phyloP scores from a whole-genome alignment of 23 red algal species.

The Gracilaria caudata region DNA sequence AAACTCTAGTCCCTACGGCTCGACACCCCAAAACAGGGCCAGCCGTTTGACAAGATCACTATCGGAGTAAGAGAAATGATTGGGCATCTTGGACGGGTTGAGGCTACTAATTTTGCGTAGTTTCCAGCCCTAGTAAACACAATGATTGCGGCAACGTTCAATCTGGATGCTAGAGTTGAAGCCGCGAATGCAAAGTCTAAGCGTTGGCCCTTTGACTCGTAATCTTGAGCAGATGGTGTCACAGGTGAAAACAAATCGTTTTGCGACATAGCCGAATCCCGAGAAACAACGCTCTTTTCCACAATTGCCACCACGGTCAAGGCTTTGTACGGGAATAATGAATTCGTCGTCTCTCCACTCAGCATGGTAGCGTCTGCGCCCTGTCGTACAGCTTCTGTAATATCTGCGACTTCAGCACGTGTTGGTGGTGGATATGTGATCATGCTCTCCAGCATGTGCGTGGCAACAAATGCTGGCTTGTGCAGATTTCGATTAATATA shows the following conservation, averaged over 20 bases:
- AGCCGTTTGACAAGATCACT: slow-evolving; percentile 64
- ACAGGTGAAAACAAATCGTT: slow-evolving; percentile 68
- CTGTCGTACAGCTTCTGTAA: slow-evolving; percentile 91
- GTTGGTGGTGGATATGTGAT: slow-evolving; percentile 97
- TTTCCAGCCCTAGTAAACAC: slow-evolving; percentile 90
- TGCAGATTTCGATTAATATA: slow-evolving; percentile 83
- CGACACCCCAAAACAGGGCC: slow-evolving; percentile 93
- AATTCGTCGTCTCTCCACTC: slow-evolving; percentile 94
- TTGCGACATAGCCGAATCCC: slow-evolving; percentile 52
- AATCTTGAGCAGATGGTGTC: neutral
- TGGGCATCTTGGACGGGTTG: slow-evolving; percentile 81
- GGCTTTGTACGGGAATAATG: slow-evolving; percentile 85
- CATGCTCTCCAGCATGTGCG: slow-evolving; percentile 99
- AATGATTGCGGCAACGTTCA: slow-evolving; percentile 86
- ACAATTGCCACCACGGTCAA: slow-evolving; percentile 90
- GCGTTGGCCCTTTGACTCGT: slow-evolving; percentile 26
- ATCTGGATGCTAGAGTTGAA: slow-evolving; percentile 75
- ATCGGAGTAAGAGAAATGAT: slow-evolving; percentile 88
- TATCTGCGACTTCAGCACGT: slow-evolving; percentile 96
- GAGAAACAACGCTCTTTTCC: slow-evolving; percentile 70
- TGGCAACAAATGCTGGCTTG: slow-evolving; percentile 98
- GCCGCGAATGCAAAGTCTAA: slow-evolving; percentile 77
- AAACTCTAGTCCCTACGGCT: slow-evolving; percentile 80
- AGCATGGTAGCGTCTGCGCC: slow-evolving; percentile 99
- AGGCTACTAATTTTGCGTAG: slow-evolving; percentile 79